A percentile compares a stretch with the other conserved stretches of the same genome.
phyloP scores from a whole-genome alignment of 139 green algal species.

The Picochlorum sp. region DNA sequence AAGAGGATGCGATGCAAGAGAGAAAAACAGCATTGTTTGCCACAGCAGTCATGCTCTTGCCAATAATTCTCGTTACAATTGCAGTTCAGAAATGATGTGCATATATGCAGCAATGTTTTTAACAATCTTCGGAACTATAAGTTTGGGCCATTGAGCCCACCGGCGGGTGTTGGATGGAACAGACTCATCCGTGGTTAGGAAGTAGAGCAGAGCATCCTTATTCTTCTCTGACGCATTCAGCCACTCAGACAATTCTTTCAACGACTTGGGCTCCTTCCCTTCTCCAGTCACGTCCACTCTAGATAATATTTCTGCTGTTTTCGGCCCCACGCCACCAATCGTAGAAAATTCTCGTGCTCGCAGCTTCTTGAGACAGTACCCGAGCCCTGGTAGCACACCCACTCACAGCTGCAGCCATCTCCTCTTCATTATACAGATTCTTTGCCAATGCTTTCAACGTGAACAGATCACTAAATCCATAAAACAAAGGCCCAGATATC shows the following conservation, averaged over 20 bases:
- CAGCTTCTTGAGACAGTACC: slow-evolving; percentile 2
- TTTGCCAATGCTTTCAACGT: slow-evolving; percentile 35
- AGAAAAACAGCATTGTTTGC: slow-evolving; percentile 9
- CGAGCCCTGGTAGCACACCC: slow-evolving; percentile 3
- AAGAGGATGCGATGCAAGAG: slow-evolving; percentile 12
- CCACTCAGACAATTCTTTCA: slow-evolving; percentile 19
- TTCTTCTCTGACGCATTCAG: neutral
- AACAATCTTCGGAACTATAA: slow-evolving; percentile 30
- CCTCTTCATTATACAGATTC: slow-evolving; percentile 20
- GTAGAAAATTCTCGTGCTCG: slow-evolving; percentile 26
- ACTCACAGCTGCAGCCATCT: slow-evolving; percentile 32
- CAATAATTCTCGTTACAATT: slow-evolving; percentile 13
- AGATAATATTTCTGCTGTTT: slow-evolving; percentile 28
- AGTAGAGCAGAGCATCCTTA: slow-evolving; percentile 5
- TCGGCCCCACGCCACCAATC: slow-evolving; percentile 35
- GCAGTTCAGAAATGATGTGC: slow-evolving; percentile 11
- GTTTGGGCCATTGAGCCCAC: slow-evolving; percentile 33
- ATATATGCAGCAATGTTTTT: neutral
- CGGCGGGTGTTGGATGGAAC: slow-evolving; percentile 24
- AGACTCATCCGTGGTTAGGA: slow-evolving; percentile 19
- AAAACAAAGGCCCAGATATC: slow-evolving; percentile 45
- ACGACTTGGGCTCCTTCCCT: slow-evolving; percentile 2
- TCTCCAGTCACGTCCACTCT: slow-evolving; percentile 24
- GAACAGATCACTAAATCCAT: slow-evolving; percentile 37
- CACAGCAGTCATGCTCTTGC: slow-evolving; percentile 19